Evolutionary conservation across 2,329 filamentous ascomycete genomes (phyloP).

Genomic region (Metarhizium anisopliae): DNA sequence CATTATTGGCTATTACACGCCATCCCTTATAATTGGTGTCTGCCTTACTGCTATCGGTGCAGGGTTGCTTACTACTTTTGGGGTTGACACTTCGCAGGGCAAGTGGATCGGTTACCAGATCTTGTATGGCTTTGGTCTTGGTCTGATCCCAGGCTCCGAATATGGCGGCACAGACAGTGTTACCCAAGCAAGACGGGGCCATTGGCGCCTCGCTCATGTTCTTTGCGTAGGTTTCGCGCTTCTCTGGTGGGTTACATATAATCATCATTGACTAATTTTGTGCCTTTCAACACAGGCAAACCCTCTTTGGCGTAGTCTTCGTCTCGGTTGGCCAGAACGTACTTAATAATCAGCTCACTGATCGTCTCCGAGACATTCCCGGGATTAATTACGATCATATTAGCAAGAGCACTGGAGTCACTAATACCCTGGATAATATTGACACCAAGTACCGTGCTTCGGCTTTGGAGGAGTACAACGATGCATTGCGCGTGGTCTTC

Average conservation of each 20-base stretch:
- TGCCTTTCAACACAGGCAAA: neutral
- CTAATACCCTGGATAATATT: neutral
- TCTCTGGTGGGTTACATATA: neutral
- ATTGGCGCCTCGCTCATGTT: constrained; percentile 34
- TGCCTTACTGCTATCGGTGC: constrained; percentile 22
- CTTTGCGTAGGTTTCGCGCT: neutral
- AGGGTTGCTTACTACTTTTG: constrained; percentile 31
- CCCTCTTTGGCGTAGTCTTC: constrained; percentile 33
- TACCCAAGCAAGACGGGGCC: constrained; percentile 24
- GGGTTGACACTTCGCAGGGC: constrained; percentile 6
- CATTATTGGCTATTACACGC: constrained; percentile 28
- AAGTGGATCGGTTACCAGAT: constrained; percentile 21
- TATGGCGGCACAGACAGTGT: constrained; percentile 26
- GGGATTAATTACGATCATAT: constrained; percentile 13
- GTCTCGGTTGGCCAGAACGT: constrained; percentile 36
- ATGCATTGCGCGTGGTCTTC: constrained; percentile 48
- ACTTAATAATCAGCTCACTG: constrained; percentile 30
- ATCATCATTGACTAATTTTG: neutral
- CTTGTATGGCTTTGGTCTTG: constrained; percentile 34
- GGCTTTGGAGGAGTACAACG: constrained; percentile 46
- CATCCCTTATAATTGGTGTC: constrained; percentile 23
- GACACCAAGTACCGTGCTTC: neutral
- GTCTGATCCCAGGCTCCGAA: constrained; percentile 35
- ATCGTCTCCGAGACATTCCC: constrained; percentile 20
- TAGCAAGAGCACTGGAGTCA: neutral